Base-by-base conservation (phyloP, 2,329 filamentous ascomycete genomes). In the Penicillium sp. region DNA sequence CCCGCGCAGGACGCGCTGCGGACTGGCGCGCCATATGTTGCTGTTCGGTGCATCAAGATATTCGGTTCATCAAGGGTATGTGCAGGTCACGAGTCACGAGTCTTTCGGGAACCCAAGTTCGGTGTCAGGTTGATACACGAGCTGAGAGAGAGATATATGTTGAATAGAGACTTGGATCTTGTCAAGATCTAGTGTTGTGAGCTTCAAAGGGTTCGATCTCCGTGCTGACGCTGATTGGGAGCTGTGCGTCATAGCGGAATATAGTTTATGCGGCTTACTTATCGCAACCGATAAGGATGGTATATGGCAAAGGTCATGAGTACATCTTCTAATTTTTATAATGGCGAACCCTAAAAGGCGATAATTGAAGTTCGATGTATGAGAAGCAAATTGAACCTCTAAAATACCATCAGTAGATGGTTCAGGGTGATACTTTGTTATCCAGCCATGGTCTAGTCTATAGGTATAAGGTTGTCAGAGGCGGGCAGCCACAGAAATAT, bases 11-110 rank as follows among this genome's bases (percentile, higher is more conserved):
- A 40, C 65, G 69, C 35, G 62, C 55, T 61, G 58, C 50, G 17
- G 59, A 61, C 62, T 64, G 70, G 44, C 65, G 71, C 59, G 61
- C 67, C 68, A 71, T 74, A 47, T 35, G 28, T 44, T 30, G 37
- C n/a, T 53, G n/a, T 9, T 5, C 35, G 7, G 44, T 45, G 60
- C 68, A 69, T 69, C 44, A 65, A 64, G 45, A 28, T 53, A 9
- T 30, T n/a, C 19, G 19, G 2, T 13, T 49, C 26, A 49, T 38
- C 10, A 44, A 45, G 24, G 7, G 53, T 15, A 10, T 7, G 9
- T 24, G 37, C 42, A 49, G 33, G 54, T 47, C 13, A 51, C 4
- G 26, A 24, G n/a, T 17, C 24, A 50, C 57, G 51, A 44, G 38
- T 26, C n/a, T 17, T 17, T n/a, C 19, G 33, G n/a, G 17, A 28